Base-by-base conservation (phyloP, 805 yeast species). In the Tetrapisispora pingtungensis region DNA sequence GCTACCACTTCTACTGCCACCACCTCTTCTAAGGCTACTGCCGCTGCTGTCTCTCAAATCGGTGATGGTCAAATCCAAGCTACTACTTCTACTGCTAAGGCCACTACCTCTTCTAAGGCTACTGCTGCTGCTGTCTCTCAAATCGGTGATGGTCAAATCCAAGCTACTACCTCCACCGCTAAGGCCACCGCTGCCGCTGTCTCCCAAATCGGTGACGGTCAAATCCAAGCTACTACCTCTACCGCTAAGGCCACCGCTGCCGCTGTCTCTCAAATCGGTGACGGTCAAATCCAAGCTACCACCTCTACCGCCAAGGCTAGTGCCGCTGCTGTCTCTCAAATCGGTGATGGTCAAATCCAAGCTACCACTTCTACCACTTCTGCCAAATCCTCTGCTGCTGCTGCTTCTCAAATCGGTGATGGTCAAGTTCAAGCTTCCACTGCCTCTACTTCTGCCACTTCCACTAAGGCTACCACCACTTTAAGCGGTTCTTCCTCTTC, bases 321-420 rank as follows among this genome's bases (percentile, higher is more conserved):
- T 38, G 63, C 67, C 33, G 58, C 65, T 34, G 73, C 67, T 35
- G 60, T 71, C 31, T 59, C 72, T 58, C 77, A 72, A 54, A 71
- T 72, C 46, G 68, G 70, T 40, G 77, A 73, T 53, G 57, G 57
- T 40, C 57, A 54, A 49, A 43, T 69, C 40, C 75, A 70, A 58
- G 71, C 69, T 37, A 57, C 65, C 40, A 59, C 70, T 35, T 34
- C 61, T 40, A 12, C 41, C 41, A 12, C 41, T 35, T 31, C 61
- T 40, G 49, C 62, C 15, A 42, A 42, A 22, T 44, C 54, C n/a
- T 48, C 62, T 43, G 50, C 59, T 46, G 59, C 69, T 41, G 59
- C 52, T 20, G 55, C 51, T 44, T 55, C 73, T 45, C 77, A 74
- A 54, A 66, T 71, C 44, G 57, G 59, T 44, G 78, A 73, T 49